Evolutionary conservation across 2,329 filamentous ascomycete species (phyloP), one percentile per base, ranked within the genome.

Genomic region (Aspergillus phoenicis): DNA sequence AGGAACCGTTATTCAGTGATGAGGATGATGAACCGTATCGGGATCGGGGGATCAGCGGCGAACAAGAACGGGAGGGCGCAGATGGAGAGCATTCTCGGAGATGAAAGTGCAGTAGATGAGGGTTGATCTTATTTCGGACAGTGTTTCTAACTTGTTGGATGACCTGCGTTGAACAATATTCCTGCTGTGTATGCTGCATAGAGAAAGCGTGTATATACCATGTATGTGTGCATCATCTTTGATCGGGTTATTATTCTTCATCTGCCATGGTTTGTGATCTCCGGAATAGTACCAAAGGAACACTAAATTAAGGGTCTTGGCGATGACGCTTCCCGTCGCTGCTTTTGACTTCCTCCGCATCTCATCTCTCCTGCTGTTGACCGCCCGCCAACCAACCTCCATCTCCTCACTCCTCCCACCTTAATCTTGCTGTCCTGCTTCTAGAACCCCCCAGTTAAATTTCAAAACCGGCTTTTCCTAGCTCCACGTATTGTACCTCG

Each of bases 1-100:
- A 91, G 58, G 88, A 90, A 61, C 70, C 66, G 36, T 52, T 86
- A 43, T 79, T 86, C 62, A 82, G 79, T 65, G 78, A 77, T 41
- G 75, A 74, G 3, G 80, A 79, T 30, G 73, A 73, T 41, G 74
- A 68, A n/a, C 70, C 73, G 3, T 78, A 78, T 58, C 70, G 63
- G 52, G 75, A 78, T 60, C 70, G 68, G 30, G 43, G 65, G 38
- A 64, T 59, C 28, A 70, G 71, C 57, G 67, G 66, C 26, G 67
- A 70, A 52, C 65, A 62, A n/a, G 59, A 63, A 28, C 59, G 57
- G 20, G 66, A 60, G 8, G 47, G 62, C 24, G 47, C 63, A 5
- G 56, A 60, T 54, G 57, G 61, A 43, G 60, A 64, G 59, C 62
- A 63, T 62, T 58, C 52, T 55, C 52, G 58, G 51, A 62, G 58